Evolutionary conservation across 768 basidiomycete species (phyloP), one percentile per base, ranked within the genome.

Genomic region (Boletus edulis): DNA sequence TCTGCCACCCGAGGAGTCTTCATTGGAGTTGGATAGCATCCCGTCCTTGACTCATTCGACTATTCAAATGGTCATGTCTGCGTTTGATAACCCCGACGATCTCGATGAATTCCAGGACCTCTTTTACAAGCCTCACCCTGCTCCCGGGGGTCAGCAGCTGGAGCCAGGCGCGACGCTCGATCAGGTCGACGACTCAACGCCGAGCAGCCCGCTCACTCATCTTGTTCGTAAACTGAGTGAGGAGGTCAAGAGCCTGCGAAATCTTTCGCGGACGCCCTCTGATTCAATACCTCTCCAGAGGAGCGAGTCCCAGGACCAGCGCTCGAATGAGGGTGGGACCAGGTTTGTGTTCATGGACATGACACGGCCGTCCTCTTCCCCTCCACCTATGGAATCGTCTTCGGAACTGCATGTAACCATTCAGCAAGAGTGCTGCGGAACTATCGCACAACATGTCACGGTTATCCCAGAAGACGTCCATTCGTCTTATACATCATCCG

Each of bases 51-150:
- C 66, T 63, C 40, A 78, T 12, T 82, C 82, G 22, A 66, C 67
- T 2, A 56, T 70, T 15, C 67, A 62, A 40, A 61, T 69, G 66
- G 66, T 64, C 31, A 52, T 67, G 24, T 79, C 78, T n/a, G 78
- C 78, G 3, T 71, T 89, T 35, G 80, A 82, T 11, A 78, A 75
- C 52, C 77, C 80, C 0, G 84, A 86, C 52, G 87, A 90, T 58
- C 74, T 90, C 8, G 86, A 88, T n/a, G 76, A 80, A 12, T 91
- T 87, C 73, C 81, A 81, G 37, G 86, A 90, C 62, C 73, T 91
- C 9, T 91, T 91, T 69, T 90, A 86, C 66, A 75, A 74, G 40
- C 86, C 86, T 4, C 54, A 31, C 12, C 27, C 51, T 22, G 0
- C 40, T 17, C 43, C 41, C 7, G 31, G 44, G 13, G 48, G 42